A percentile compares a stretch with the other conserved stretches of the same genome.
phyloP scores from a whole-genome alignment of 208 protist species.

The Herpetomonas samuelpessoai region DNA sequence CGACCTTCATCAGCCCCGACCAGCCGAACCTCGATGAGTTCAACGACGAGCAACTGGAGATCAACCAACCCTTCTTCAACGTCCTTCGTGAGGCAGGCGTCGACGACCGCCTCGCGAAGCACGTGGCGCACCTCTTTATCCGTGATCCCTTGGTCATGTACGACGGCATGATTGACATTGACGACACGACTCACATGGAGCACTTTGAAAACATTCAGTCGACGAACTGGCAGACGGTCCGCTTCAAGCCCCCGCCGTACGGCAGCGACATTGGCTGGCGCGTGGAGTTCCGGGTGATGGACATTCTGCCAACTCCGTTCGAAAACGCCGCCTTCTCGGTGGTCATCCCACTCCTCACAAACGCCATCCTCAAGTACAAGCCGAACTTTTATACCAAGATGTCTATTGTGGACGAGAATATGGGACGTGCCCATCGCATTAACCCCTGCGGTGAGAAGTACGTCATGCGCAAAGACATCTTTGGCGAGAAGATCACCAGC shows the following conservation, averaged over 20 bases:
- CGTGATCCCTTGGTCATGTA: conserved; percentile 98
- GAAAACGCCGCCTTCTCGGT: conserved; percentile 98
- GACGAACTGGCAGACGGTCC: conserved; percentile 98
- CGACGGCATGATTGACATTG: conserved; percentile 91
- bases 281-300: conserved; percentile 97
- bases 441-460: conserved; percentile 92
- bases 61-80: conserved; percentile 84
- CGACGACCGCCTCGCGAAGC: conserved; percentile 92
- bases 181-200: conserved; percentile 92
- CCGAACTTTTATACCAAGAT: conserved; percentile 97
- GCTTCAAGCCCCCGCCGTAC: conserved; percentile 95
- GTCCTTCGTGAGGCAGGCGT: conserved; percentile 80
- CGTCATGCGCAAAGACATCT: conserved; percentile 94
- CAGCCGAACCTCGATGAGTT: conserved; percentile 69
- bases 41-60: conserved; percentile 83
- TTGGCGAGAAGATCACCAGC: conserved; percentile 33
- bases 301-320: conserved; percentile 97
- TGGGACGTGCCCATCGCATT: conserved; percentile 91
- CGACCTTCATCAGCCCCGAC: conserved; percentile 86
- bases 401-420: conserved; percentile 97
- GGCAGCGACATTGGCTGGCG: conserved; percentile 92
- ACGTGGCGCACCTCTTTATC: conserved; percentile 98
- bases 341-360: conserved; percentile 95
- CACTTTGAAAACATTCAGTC: conserved; percentile 99
- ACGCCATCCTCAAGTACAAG: conserved; percentile 94